A percentile compares a stretch with the other conserved stretches of the same genome.
Evolutionary conservation across 2,329 filamentous ascomycete genomes (phyloP).

Genomic region (Hirsutella rhossiliensis): DNA sequence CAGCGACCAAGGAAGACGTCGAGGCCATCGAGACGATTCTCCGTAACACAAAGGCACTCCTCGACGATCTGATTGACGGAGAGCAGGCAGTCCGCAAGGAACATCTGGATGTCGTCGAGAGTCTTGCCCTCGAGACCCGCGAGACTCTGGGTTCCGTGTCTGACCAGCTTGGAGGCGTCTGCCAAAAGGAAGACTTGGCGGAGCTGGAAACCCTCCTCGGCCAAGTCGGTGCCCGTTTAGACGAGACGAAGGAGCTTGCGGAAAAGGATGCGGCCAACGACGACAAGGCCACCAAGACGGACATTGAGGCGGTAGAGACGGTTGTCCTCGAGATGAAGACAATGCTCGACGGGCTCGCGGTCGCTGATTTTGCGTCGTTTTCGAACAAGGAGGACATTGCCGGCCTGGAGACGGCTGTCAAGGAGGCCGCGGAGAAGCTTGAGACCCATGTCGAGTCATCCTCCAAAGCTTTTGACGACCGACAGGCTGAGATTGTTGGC

Average conservation of each 20-base stretch:
- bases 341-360: constrained; percentile 59
- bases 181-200: constrained; percentile 67
- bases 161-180: constrained; percentile 54
- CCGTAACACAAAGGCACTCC: constrained; percentile 74
- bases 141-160: constrained; percentile 57
- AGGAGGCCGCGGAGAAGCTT: constrained; percentile 57
- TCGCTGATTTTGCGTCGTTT: constrained; percentile 57
- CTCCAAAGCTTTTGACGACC: constrained; percentile 69
- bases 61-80: constrained; percentile 69
- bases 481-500: constrained; percentile 70
- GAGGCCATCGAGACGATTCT: constrained; percentile 85
- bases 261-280: constrained; percentile 41
- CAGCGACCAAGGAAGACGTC: constrained; percentile 59
- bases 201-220: constrained; percentile 67
- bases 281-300: constrained; percentile 64
- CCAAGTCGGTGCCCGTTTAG: constrained; percentile 62
- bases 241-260: constrained; percentile 56
- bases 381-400: constrained; percentile 64
- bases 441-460: constrained; percentile 60
- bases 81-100: constrained; percentile 59
- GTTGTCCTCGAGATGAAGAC: constrained; percentile 78
- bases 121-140: constrained; percentile 57
- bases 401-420: constrained; percentile 53
- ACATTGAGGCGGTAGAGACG: constrained; percentile 70
- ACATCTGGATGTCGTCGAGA: constrained; percentile 54